Percentiles rank a stretch among this genome's conserved stretches.
Evolutionary conservation across 108 stramenopile genomes (phyloP).

Genomic region (Fistulifera solaris): DNA sequence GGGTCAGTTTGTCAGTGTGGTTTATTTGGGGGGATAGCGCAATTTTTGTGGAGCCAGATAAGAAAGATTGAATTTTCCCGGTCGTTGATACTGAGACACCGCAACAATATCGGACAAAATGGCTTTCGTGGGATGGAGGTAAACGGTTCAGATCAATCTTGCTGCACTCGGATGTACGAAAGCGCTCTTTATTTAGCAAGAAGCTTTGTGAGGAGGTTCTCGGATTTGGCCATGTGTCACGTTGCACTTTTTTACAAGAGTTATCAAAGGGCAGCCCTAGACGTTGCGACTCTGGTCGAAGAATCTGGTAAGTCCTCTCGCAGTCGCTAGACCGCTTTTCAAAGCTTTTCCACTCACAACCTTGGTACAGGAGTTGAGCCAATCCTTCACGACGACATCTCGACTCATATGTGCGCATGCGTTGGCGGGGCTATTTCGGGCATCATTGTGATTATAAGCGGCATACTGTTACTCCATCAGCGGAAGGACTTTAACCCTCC

Average conservation of each 20-base stretch:
- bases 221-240: slow-evolving; percentile 75
- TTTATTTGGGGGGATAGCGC: slow-evolving; percentile 70
- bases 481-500: slow-evolving; percentile 10
- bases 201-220: slow-evolving; percentile 12
- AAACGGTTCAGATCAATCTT: not conserved
- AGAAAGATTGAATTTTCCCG: slow-evolving; percentile 56
- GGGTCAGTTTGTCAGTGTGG: slow-evolving; percentile 78
- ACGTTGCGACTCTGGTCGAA: slow-evolving; percentile 67
- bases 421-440: slow-evolving; percentile 53
- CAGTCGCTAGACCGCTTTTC: not conserved
- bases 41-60: slow-evolving; percentile 54
- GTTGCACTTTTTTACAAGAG: slow-evolving; percentile 73
- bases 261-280: slow-evolving; percentile 66
- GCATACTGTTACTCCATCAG: slow-evolving; percentile 31
- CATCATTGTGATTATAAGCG: slow-evolving; percentile 51
- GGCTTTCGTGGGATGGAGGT: slow-evolving; percentile 66
- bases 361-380: slow-evolving; percentile 46
- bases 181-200: not conserved
- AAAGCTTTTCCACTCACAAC: not conserved
- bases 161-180: too few species aligned
- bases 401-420: slow-evolving; percentile 67
- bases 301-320: slow-evolving; percentile 40
- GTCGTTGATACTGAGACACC: slow-evolving; percentile 6
- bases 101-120: slow-evolving; percentile 3
- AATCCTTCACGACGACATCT: slow-evolving; percentile 77